Evolutionary conservation across 352 stramenopile genomes (phyloP), one percentile per base, ranked within the genome.

Genomic region (Pelagophyceae sp.): DNA sequence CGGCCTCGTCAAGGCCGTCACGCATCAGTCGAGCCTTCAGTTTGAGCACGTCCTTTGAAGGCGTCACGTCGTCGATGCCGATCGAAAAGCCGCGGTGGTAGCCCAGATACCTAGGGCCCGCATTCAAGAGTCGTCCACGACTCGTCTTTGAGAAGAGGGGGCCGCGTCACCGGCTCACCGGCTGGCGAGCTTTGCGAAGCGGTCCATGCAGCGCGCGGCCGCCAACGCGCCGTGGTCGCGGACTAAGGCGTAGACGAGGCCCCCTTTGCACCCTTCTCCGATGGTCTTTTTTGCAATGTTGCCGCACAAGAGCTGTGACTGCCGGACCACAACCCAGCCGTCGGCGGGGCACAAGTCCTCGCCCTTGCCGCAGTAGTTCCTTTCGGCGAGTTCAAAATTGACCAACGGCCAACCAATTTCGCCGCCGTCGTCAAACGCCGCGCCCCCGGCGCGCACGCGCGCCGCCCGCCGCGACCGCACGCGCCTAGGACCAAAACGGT

Each of bases 201-300:
- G 93, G 85, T 98, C 97, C 95, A 99, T 98, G 82, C 93, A 96
- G 20, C 90, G 87, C 1, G 96, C 95, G 37, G 95, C 96, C 71
- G 97, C 89, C 6, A 90, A 78, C 27, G 90, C 78, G 17, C 93
- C 91, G 79, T 96, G 95, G 82, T 99, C 96, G 58, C 95, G 91
- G 72, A 99, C 93, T 58, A 99, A 85, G 23, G 98, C 93, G 85
- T 98, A 99, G 67, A 99, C 93, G 23, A 99, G 83, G 50, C 96
- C 96, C 61, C 96, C 96, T 85, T 99, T 99, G 81, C 90, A 97
- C 19, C 95, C 96, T 78, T 98, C 94, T 63, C 96, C 96, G 64
- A 99, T 88, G 23, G 94, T 98, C 82, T 98, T 98, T 87, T 99
- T 99, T 61, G 91, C 94, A 74, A 99, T 86, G 83, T 98, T 99